Evolutionary conservation across 768 basidiomycete species (phyloP), one percentile per base, ranked within the genome.

Genomic region (Lentinula detonsa): DNA sequence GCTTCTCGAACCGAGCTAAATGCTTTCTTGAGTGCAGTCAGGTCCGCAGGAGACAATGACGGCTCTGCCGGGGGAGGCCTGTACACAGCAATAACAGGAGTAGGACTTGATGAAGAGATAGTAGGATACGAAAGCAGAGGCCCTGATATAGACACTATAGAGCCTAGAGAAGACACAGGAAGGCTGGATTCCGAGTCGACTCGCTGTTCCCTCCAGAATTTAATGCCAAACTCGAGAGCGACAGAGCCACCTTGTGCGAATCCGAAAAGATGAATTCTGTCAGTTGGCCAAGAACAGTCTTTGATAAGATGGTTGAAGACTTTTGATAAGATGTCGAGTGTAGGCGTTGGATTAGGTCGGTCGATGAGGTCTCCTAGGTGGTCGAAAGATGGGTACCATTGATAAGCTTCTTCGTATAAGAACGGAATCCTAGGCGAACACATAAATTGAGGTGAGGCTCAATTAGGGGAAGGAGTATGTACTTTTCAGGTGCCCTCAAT

Each of bases 301-400:
- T 71, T 65, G 16, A 75, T 76, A 56, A 95, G 82, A 66, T 91
- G 78, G 2, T 75, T 71, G 57, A 92, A 61, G 51, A 86, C 73
- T 23, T 74, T 75, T 11, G 68, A 69, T 37, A 95, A 72, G 40
- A 85, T 73, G 7, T 83, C 75, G 59, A 94, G 76, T 0, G 85
- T 86, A 0, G 81, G 69, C 0, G 86, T 86, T 10, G 93, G 94
- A 67, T 96, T 85, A 1, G 93, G 93, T 8, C 76, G 75, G 4
- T 75, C 69, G 62, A 93, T 77, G 33, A 85, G 73, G 62, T 91
- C 91, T 2, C 94, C 94, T 6, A 95, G 81, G 5, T 72, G 76
- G 68, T 92, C 86, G 71, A 95, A 95, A 48, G 91, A 90, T 10
- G 80, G 73, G 73, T 90, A 95, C 93, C 93, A 95, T 67, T 94